Base-by-base conservation (phyloP, 305 asterid genomes). In the Ilex paraguariensis region DNA sequence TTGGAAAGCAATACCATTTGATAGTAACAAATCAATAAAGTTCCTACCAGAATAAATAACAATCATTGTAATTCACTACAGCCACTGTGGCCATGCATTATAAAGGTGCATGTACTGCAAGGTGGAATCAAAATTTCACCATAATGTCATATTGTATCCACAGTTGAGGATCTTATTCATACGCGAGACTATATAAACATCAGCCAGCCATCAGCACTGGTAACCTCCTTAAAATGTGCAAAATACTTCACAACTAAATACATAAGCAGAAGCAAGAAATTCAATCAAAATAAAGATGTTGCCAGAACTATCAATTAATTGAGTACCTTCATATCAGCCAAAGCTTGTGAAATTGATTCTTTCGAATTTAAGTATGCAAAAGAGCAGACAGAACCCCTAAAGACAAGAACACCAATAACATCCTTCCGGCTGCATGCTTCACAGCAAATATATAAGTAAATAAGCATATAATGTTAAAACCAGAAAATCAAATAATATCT, bases 331-430 rank as follows among this genome's bases (percentile, higher is more conserved):
- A 90, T 83, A 66, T 90, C 95, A 68, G 78, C 65, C 81, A 90
- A 78, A 78, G 96, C 95, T 78, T 90, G 96, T 7, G 92, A 83
- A 69, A 85, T 65, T 53, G 87, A 83, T 73, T 88, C 98, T 87
- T 88, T 94, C 3, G 86, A 62, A 69, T 82, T 90, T 80, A 85
- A 73, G 82, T 84, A 94, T 21, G 93, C 70, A 77, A 83, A 86
- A 73, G 95, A 84, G 72, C 95, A 86, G 49, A 93, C 78, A 39
- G 88, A 71, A 62, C 98, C 97, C 21, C 77, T 73, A 65, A 88
- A 78, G 65, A 74, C 75, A 69, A 94, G 80, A 76, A 80, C 77
- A 81, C 99, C 99, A 61, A 77, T 69, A 71, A 90, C 85, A 79
- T 82, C 93, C 44, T 82, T 82, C 60, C 76, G 78, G 79, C 80